Evolutionary conservation across 208 protist genomes (phyloP).

Genomic region (Trypanosoma lewisi): DNA sequence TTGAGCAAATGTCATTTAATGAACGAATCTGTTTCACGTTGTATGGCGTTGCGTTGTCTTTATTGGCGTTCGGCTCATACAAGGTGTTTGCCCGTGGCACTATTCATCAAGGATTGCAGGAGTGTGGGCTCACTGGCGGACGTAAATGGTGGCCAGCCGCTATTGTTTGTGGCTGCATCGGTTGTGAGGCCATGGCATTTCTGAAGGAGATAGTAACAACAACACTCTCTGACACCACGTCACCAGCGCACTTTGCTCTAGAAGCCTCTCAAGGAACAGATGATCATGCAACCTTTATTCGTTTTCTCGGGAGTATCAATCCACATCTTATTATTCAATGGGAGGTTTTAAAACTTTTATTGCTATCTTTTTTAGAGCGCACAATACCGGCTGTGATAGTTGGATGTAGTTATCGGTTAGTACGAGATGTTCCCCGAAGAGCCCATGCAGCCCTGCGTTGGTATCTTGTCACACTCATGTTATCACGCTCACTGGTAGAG

Average conservation of each 20-base stretch:
- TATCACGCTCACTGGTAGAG: constrained; percentile 32
- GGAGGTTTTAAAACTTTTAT: constrained; percentile 52
- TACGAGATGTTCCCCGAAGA: constrained; percentile 56
- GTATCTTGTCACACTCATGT: constrained; percentile 72
- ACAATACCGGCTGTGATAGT: constrained; percentile 46
- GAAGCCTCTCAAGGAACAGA: constrained; percentile 47
- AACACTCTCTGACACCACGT: constrained; percentile 26
- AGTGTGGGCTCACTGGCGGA: constrained; percentile 31
- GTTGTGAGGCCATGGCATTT: constrained; percentile 22
- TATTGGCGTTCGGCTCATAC: constrained; percentile 45
- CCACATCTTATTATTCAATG: constrained; percentile 78
- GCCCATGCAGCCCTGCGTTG: constrained; percentile 72
- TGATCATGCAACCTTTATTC: constrained; percentile 33
- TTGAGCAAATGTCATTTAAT: constrained; percentile 82
- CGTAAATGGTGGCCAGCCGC: constrained; percentile 23
- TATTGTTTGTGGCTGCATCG: constrained; percentile 18
- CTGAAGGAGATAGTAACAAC: constrained; percentile 23
- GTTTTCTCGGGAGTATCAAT: constrained; percentile 47
- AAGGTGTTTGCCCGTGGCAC: constrained; percentile 51
- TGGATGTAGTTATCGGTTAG: constrained; percentile 46
- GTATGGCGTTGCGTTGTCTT: constrained; percentile 68
- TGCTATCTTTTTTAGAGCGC: constrained; percentile 32
- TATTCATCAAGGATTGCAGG: constrained; percentile 35
- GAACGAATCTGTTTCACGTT: constrained; percentile 84
- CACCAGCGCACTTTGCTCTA: constrained; percentile 31